phyloP scores from a whole-genome alignment of 2,329 filamentous ascomycete species.

The Stagonosporopsis rhizophila region DNA sequence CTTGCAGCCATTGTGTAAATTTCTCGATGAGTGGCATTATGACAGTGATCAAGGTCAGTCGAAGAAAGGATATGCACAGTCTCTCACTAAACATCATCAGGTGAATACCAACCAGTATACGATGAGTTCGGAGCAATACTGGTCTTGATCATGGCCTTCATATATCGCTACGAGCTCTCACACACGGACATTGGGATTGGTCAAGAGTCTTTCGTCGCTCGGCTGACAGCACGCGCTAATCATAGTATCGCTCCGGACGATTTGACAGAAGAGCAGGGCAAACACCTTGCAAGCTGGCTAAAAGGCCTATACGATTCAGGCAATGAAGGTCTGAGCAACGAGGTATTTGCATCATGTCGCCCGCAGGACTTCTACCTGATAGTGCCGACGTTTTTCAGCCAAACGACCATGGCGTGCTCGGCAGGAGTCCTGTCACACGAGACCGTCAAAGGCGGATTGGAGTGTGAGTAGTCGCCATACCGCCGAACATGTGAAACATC shows the following conservation, averaged over 20 bases:
- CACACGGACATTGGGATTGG: slow-evolving; percentile 69
- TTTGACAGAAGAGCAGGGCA: slow-evolving; percentile 69
- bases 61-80: neutral
- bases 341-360: slow-evolving; percentile 80
- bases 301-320: slow-evolving; percentile 72
- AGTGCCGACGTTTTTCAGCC: slow-evolving; percentile 77
- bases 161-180: slow-evolving; percentile 75
- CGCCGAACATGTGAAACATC: neutral
- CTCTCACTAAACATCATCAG: slow-evolving; percentile 44
- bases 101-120: slow-evolving; percentile 83
- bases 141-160: slow-evolving; percentile 74
- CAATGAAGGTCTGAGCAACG: slow-evolving; percentile 77
- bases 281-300: slow-evolving; percentile 76
- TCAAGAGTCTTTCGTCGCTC: slow-evolving; percentile 71
- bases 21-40: slow-evolving; percentile 80
- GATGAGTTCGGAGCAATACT: slow-evolving; percentile 84
- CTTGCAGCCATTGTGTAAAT: slow-evolving; percentile 73
- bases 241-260: slow-evolving; percentile 65
- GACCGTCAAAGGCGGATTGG: slow-evolving; percentile 74
- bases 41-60: slow-evolving; percentile 74
- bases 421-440: slow-evolving; percentile 71
- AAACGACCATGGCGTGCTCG: slow-evolving; percentile 75
- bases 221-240: slow-evolving; percentile 67
- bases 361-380: slow-evolving; percentile 84
- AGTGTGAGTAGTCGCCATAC: slow-evolving; percentile 62